These are phyloP conservation scores for Coleophoma cylindrospora DNA, from an alignment of 2,329 filamentous ascomycete genomes.

Conservation along the genomic window DNA sequence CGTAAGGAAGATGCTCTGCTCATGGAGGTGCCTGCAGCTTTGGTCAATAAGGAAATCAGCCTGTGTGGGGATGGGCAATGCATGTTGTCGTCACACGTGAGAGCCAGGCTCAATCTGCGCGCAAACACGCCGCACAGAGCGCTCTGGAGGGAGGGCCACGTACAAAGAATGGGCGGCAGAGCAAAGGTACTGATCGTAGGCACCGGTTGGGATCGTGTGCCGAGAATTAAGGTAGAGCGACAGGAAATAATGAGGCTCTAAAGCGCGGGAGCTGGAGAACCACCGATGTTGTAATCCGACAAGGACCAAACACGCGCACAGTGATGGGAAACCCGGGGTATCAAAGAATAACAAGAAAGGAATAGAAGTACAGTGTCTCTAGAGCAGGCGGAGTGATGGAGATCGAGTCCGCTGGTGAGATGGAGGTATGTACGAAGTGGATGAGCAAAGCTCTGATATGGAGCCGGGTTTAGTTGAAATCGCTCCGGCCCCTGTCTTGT, in stretches of 20 bases:
- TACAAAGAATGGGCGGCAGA: constrained; percentile 10
- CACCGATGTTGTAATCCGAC: not conserved
- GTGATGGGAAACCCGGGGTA: constrained; percentile 14
- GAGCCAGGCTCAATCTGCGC: too few relatives aligned
- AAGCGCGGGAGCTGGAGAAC: constrained; percentile 13
- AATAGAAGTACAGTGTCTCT: constrained; percentile 12
- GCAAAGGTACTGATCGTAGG: constrained; percentile 16
- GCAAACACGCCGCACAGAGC: not conserved
- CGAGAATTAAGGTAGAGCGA: constrained; percentile 6
- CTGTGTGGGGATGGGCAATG: not conserved
- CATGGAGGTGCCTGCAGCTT: constrained; percentile 4
- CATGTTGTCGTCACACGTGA: not conserved
- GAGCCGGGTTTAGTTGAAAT: constrained; percentile 1
- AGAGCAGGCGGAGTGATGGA: constrained; percentile 13
- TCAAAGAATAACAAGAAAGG: constrained; percentile 23
- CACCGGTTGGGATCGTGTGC: constrained; percentile 3
- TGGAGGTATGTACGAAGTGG: not conserved
- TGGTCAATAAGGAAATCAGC: constrained; percentile 11
- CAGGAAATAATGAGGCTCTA: constrained; percentile 10
- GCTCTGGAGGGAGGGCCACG: constrained; percentile 7
- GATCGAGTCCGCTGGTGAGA: not conserved
- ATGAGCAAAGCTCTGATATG: constrained; percentile 1
- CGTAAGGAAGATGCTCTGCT: constrained; percentile 13
- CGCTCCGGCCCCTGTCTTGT: too few relatives aligned
- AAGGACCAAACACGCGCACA: not conserved